A percentile compares a stretch with the other conserved stretches of the same genome.
Conservation (phyloP, 2,329 filamentous ascomycete genomes). For the Daldinia eschscholtzii region DNA sequence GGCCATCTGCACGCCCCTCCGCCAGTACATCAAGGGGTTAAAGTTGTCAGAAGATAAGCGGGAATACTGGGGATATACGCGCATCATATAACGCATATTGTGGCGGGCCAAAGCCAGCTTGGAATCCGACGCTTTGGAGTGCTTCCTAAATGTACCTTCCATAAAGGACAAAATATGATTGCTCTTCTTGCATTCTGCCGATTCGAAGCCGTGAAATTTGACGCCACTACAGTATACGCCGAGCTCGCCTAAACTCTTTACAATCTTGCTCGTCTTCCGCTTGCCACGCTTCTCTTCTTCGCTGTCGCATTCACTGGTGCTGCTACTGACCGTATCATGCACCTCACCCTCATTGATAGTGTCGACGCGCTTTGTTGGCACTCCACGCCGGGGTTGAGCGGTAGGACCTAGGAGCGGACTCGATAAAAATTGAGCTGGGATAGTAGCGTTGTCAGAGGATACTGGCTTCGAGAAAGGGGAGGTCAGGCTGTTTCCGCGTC, state of each 20-base stretch:
- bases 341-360: constrained; percentile 70
- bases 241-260: constrained; percentile 83
- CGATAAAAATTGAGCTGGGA: constrained; percentile 65
- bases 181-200: constrained; percentile 82
- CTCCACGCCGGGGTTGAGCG: constrained; percentile 61
- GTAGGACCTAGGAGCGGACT: constrained; percentile 67
- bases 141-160: constrained; percentile 86
- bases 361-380: constrained; percentile 66
- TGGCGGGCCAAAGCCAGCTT: constrained; percentile 87
- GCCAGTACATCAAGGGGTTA: constrained; percentile 93
- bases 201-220: constrained; percentile 86
- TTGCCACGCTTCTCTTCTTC: constrained; percentile 68
- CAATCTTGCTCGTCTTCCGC: constrained; percentile 84
- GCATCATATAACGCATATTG: constrained; percentile 92
- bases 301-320: constrained; percentile 84
- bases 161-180: constrained; percentile 98
- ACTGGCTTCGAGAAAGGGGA: constrained; percentile 78
- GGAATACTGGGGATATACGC: constrained; percentile 88
- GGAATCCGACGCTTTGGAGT: constrained; percentile 79
- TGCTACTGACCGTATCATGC: constrained; percentile 68
- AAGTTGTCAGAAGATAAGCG: constrained; percentile 93
- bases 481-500: constrained; percentile 78
- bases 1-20: constrained; percentile 96
- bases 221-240: constrained; percentile 81
- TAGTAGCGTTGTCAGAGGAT: constrained; percentile 67